phyloP scores from a whole-genome alignment of 1,284 basidiomycete genomes.

The Ganoderma meredithae region DNA sequence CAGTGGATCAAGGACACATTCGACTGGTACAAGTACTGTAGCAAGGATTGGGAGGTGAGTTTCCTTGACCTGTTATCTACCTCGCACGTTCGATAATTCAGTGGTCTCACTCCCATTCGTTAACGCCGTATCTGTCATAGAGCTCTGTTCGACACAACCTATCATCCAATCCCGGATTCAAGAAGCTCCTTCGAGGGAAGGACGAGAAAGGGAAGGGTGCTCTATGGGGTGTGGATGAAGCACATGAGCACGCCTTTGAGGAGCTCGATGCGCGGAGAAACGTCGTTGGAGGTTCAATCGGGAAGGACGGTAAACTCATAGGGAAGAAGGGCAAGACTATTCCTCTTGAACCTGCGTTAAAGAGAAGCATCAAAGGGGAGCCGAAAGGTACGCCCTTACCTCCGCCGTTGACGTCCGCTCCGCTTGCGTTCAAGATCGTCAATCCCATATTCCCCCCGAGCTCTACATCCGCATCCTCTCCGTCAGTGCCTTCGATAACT shows the following conservation, averaged over 20 bases:
- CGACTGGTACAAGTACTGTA: constrained; percentile 87
- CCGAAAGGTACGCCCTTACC: constrained; percentile 61
- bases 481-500: constrained; percentile 17
- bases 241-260: constrained; percentile 69
- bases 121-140: constrained; percentile 48
- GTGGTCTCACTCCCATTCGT: constrained; percentile 20
- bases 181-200: constrained; percentile 84
- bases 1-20: constrained; percentile 89
- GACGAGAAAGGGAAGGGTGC: constrained; percentile 90
- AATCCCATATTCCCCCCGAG: constrained; percentile 21
- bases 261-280: constrained; percentile 69
- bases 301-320: constrained; percentile 46
- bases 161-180: constrained; percentile 87
- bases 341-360: constrained; percentile 65
- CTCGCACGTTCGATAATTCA: not conserved
- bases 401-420: constrained; percentile 69
- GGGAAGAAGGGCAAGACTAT: constrained; percentile 59
- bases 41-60: constrained; percentile 82
- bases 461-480: constrained; percentile 30
- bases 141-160: constrained; percentile 94
- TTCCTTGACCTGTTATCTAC: constrained; percentile 9
- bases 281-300: constrained; percentile 42
- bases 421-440: constrained; percentile 50
- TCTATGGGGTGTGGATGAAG: constrained; percentile 88
- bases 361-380: constrained; percentile 70